phyloP scores from a whole-genome alignment of 148 eudicot species.

The Persicaria tinctoria region DNA sequence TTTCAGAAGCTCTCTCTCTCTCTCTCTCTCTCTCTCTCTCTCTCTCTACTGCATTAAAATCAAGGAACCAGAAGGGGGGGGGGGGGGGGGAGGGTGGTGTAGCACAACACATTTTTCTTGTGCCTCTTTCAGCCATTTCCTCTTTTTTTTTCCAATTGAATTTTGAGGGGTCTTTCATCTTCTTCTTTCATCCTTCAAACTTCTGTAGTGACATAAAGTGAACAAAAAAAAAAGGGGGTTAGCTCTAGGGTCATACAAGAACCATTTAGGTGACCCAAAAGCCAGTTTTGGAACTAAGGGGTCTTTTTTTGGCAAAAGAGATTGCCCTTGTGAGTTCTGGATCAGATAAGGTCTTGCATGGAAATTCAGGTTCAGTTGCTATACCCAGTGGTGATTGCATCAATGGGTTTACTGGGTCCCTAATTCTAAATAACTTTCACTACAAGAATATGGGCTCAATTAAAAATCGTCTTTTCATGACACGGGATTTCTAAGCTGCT shows the following conservation, averaged over 20 bases:
- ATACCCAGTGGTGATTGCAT: conserved; percentile 15
- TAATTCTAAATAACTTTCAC: too few species aligned
- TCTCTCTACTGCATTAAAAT: too few species aligned
- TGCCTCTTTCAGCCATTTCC: conserved; percentile 8
- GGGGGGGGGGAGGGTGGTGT: conserved; percentile 16
- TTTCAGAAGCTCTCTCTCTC: too few species aligned
- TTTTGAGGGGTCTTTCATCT: neutral
- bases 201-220: neutral
- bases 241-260: conserved; percentile 25
- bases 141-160: conserved; percentile 6
- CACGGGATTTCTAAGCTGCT: too few species aligned
- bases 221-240: neutral
- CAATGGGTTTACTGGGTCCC: conserved; percentile 34
- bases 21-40: too few species aligned
- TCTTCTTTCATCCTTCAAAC: neutral
- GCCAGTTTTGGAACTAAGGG: conserved; percentile 24
- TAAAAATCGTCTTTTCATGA: too few species aligned
- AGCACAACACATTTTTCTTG: too few species aligned
- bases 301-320: conserved; percentile 30
- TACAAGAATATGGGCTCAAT: too few species aligned
- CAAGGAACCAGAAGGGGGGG: too few species aligned
- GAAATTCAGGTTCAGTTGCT: conserved; percentile 18
- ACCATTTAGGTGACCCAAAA: conserved; percentile 23
- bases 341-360: too few species aligned
- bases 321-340: conserved; percentile 16